Percentiles rank a stretch among this genome's conserved stretches.
phyloP scores from a whole-genome alignment of 2,329 filamentous ascomycete species.

The Drechmeria coniospora region DNA sequence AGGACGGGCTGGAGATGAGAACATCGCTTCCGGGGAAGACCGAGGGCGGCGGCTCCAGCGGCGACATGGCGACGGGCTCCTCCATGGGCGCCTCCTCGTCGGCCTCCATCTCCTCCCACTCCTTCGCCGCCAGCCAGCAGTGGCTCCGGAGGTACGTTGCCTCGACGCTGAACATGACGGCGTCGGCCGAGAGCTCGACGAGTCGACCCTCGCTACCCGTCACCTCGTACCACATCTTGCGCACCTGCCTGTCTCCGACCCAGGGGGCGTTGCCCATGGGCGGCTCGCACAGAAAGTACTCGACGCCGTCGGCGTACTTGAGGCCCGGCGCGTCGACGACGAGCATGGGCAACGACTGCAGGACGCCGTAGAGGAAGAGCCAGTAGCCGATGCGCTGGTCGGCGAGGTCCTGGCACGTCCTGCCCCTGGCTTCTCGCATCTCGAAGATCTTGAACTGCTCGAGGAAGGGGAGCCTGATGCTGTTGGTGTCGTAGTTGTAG shows the following conservation, averaged over 20 bases:
- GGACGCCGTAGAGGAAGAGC: conserved; percentile 66
- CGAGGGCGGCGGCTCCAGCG: conserved; percentile 20
- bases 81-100: conserved; percentile 14
- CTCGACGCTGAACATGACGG: conserved; percentile 45
- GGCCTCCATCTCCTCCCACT: conserved; percentile 27
- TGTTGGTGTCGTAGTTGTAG: conserved; percentile 61
- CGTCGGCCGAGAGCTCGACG: conserved; percentile 44
- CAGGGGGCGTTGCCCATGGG: conserved; percentile 60
- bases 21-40: conserved; percentile 18
- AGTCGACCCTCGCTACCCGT: conserved; percentile 41
- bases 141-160: conserved; percentile 43
- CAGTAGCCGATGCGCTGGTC: conserved; percentile 64
- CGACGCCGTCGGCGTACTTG: conserved; percentile 53
- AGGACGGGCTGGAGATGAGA: conserved; percentile 9
- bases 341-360: conserved; percentile 64
- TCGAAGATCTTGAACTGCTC: conserved; percentile 59
- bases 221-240: conserved; percentile 60
- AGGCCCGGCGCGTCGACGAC: conserved; percentile 61
- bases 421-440: conserved; percentile 47
- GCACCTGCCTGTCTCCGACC: conserved; percentile 48
- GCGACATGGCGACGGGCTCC: conserved; percentile 20
- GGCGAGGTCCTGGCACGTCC: conserved; percentile 47
- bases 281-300: conserved; percentile 70
- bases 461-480: conserved; percentile 44
- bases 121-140: conserved; percentile 38